Evolutionary conservation across 495 filamentous ascomycete genomes (phyloP).

Genomic region (Thermochaetoides thermophila): DNA sequence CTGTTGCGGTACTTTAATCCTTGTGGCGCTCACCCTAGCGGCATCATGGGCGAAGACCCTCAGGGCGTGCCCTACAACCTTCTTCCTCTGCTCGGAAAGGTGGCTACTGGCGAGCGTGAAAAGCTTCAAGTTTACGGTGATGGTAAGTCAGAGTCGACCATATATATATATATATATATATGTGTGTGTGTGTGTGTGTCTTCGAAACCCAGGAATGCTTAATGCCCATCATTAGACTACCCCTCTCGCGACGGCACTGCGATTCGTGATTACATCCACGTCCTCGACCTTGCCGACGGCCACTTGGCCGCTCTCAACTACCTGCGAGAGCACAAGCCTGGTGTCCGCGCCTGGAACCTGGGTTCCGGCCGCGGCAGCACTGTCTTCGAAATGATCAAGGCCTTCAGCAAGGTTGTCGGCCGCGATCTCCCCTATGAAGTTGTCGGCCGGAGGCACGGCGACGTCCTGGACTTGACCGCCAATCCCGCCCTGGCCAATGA

Average conservation of each 20-base stretch:
- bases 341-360: slow-evolving; percentile 91
- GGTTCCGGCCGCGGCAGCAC: slow-evolving; percentile 92
- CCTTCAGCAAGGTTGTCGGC: slow-evolving; percentile 78
- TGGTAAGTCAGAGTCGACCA: slow-evolving; percentile 38
- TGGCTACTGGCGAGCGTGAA: slow-evolving; percentile 86
- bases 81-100: slow-evolving; percentile 84
- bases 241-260: slow-evolving; percentile 66
- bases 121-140: slow-evolving; percentile 91
- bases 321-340: slow-evolving; percentile 76
- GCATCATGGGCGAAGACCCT: slow-evolving; percentile 97
- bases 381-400: slow-evolving; percentile 93
- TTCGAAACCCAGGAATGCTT: too few relatives aligned
- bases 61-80: slow-evolving; percentile 93
- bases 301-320: slow-evolving; percentile 88
- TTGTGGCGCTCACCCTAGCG: slow-evolving; percentile 82
- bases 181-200: too few relatives aligned
- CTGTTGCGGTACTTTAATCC: slow-evolving; percentile 97
- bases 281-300: slow-evolving; percentile 76
- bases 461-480: slow-evolving; percentile 88
- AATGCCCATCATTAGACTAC: too few relatives aligned
- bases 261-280: slow-evolving; percentile 66
- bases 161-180: too few relatives aligned
- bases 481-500: slow-evolving; percentile 74
- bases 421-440: slow-evolving; percentile 77
- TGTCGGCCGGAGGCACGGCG: slow-evolving; percentile 65